phyloP scores from a whole-genome alignment of 768 basidiomycete genomes.

The Rhizopogon roseolus region DNA sequence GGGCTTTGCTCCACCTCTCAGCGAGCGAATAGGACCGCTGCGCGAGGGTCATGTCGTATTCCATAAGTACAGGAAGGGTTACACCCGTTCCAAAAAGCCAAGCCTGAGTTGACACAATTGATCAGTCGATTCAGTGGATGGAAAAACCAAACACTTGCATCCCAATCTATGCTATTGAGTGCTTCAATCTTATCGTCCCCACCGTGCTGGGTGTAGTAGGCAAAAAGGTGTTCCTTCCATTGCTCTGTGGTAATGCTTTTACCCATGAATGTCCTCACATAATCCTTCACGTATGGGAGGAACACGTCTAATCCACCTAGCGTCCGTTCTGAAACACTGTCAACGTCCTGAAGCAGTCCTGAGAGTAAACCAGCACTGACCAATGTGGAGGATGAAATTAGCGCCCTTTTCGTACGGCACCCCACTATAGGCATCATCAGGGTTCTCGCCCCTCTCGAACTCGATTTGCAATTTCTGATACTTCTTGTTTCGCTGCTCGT shows the following conservation, averaged over 20 bases:
- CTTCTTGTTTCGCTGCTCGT: conserved; percentile 49
- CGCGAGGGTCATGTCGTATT: conserved; percentile 73
- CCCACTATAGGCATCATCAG: conserved; percentile 69
- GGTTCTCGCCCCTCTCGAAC: conserved; percentile 69
- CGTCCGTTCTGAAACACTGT: conserved; percentile 44
- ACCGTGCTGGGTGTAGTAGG: conserved; percentile 58
- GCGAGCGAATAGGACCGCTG: conserved; percentile 69
- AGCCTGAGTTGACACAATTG: conserved; percentile 34
- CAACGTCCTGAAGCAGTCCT: not conserved
- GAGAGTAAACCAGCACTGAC: conserved; percentile 30
- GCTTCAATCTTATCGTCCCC: conserved; percentile 56
- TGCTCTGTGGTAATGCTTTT: conserved; percentile 79
- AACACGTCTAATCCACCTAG: conserved; percentile 83
- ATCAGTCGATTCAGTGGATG: not conserved
- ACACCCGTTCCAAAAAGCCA: conserved; percentile 83
- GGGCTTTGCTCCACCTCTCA: conserved; percentile 57
- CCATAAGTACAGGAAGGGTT: conserved; percentile 66
- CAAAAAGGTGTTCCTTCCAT: conserved; percentile 79
- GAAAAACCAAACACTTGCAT: conserved; percentile 41
- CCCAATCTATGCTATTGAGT: conserved; percentile 71
- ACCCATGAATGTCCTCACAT: conserved; percentile 77
- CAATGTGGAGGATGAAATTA: conserved; percentile 82
- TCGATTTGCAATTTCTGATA: conserved; percentile 80
- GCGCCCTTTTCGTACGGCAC: conserved; percentile 90
- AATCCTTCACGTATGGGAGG: conserved; percentile 79